These are phyloP conservation scores for Pisolithus marmoratus DNA, from an alignment of 768 basidiomycete genomes.

Conservation along the genomic window DNA sequence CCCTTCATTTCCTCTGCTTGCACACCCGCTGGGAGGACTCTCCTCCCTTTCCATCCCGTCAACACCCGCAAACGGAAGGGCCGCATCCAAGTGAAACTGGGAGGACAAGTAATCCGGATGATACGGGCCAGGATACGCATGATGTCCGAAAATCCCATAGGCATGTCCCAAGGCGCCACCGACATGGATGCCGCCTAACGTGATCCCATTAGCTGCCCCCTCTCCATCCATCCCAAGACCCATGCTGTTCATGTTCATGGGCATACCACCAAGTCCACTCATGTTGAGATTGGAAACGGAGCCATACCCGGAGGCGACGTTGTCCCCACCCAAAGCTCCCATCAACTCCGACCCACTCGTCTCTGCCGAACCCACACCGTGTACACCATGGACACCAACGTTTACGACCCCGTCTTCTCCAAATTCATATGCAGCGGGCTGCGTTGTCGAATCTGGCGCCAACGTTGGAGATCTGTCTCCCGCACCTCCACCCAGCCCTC, in stretches of 20 bases:
- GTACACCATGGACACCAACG: no score
- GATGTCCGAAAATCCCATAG: slow-evolving; percentile 28
- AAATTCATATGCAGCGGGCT: slow-evolving; percentile 43
- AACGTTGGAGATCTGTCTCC: slow-evolving; percentile 50
- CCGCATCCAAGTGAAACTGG: slow-evolving; percentile 40
- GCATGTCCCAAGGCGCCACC: neutral
- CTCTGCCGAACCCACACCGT: no score
- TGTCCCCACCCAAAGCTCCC: slow-evolving; percentile 34
- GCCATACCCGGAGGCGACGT: no score
- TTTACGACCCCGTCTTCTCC: slow-evolving; percentile 30
- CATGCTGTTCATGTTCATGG: no score
- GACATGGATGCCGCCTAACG: no score
- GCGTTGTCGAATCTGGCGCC: slow-evolving; percentile 65
- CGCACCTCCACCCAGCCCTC: no score
- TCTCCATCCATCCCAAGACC: no score
- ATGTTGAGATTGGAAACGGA: no score
- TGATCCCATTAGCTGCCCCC: no score
- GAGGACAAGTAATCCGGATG: slow-evolving; percentile 67
- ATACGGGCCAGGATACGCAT: slow-evolving; percentile 64
- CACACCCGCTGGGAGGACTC: slow-evolving; percentile 1
- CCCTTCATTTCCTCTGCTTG: neutral
- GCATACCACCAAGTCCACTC: no score
- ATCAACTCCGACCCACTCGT: slow-evolving; percentile 47
- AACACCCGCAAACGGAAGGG: slow-evolving; percentile 47
- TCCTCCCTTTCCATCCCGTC: slow-evolving; percentile 44